Evolutionary conservation across 345 rosid genomes (phyloP), one percentile per base, ranked within the genome.

Genomic region (Brassica carinata): DNA sequence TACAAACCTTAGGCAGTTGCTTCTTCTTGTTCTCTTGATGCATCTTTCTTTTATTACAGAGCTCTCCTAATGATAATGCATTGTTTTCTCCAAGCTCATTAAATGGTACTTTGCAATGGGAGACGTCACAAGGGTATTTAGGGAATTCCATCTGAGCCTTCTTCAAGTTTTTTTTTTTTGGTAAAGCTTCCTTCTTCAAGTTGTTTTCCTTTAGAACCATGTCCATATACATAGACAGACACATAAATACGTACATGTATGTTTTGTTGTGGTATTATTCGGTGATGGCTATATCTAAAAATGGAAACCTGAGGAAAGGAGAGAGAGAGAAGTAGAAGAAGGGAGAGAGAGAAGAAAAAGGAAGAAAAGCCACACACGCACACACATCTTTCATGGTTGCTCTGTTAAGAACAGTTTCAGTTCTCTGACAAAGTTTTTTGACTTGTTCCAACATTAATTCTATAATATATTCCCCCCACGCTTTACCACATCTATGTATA

Each of bases 371-470:
- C 69, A 74, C 61, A 58, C 79, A 45, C 74, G 69, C 62, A 59
- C 80, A 68, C 74, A 77, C 80, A 77, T 69, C 73, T 77, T 77
- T 69, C 80, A 77, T 77, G 80, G 80, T 69, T 77, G 68, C 74
- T 68, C 69, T 77, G 61, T 69, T 59, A 30, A 69, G 69, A 77
- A 67, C 68, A 66, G 80, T 69, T 77, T 77, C 80, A 69, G 80
- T 69, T 67, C 62, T 77, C 80, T 77, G 80, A 77, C 80, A 68
- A 34, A 55, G 73, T 62, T 68, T 77, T 66, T 77, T 77, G 67
- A 68, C 73, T 68, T 76, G 73, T 67, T 76, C 79, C 67, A 67
- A 67, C 73, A 67, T 76, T 67, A 30, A 55, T 57, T 67, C 64
- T 34, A 43, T 29, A 7, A 7, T 74, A 17, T 53, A 75, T 75